Evolutionary conservation across 192 early-diverging fungal genomes (phyloP).

Genomic region (Chytriomyces confervae): DNA sequence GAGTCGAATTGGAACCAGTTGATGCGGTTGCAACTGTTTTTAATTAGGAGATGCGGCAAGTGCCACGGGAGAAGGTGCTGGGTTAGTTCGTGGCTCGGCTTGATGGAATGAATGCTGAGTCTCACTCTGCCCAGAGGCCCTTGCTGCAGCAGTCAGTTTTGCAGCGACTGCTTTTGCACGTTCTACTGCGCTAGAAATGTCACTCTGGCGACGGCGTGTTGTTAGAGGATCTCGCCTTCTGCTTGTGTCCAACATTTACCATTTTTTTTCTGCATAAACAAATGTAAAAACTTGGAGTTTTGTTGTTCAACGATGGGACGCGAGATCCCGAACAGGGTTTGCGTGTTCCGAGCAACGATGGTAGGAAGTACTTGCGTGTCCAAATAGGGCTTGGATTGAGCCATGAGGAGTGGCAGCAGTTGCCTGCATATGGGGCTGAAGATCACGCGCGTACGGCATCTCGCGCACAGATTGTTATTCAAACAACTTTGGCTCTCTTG

Average conservation of each 20-base stretch:
- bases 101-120: too few species aligned
- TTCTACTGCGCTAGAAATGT: conserved; percentile 26
- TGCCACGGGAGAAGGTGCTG: background rate
- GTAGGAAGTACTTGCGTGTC: too few species aligned
- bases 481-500: too few species aligned
- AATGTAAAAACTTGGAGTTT: background rate
- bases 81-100: too few species aligned
- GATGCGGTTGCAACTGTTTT: too few species aligned
- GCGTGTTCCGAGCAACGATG: background rate
- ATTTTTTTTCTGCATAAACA: background rate
- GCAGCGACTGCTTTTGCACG: conserved; percentile 32
- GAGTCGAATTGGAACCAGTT: background rate
- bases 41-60: background rate
- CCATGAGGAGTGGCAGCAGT: too few species aligned
- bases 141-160: conserved; percentile 31
- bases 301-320: background rate
- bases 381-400: too few species aligned
- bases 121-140: conserved; percentile 11
- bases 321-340: too few species aligned
- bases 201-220: background rate
- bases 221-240: background rate
- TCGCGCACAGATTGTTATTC: too few species aligned
- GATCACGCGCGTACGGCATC: too few species aligned
- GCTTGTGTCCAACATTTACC: background rate
- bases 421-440: too few species aligned